These are phyloP conservation scores for Xylariaceae sp. DNA, from an alignment of 2,329 filamentous ascomycete genomes.

Conservation along the genomic window DNA sequence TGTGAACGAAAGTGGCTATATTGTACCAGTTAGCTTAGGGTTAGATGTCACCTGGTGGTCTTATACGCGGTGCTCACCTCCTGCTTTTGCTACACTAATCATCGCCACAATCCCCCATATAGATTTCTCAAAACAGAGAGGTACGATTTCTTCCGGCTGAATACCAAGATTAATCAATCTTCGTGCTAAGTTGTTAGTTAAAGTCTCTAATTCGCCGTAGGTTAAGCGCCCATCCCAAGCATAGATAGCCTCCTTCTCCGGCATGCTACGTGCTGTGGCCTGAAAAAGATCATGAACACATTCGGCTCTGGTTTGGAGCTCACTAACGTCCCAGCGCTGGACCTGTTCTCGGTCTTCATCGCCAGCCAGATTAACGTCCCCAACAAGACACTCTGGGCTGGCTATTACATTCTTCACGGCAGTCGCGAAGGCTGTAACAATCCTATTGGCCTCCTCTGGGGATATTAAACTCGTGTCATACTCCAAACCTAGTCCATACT, in stretches of 20 bases:
- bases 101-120: conserved; percentile 16
- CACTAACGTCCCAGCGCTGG: conserved; percentile 1
- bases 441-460: background rate
- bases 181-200: background rate
- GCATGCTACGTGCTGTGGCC: background rate
- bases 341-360: conserved; percentile 2
- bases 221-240: conserved; percentile 10
- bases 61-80: conserved; percentile 5
- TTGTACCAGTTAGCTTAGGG: background rate
- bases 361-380: conserved; percentile 2
- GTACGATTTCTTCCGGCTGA: conserved; percentile 10
- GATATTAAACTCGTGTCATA: conserved; percentile 8
- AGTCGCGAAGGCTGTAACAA: conserved; percentile 9
- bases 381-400: conserved; percentile 4
- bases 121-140: conserved; percentile 15
- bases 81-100: conserved; percentile 8
- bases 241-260: conserved; percentile 5
- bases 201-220: conserved; percentile 1
- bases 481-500: conserved; percentile 1
- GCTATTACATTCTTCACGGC: conserved; percentile 2
- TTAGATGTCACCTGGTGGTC: background rate
- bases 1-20: conserved; percentile 4
- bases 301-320: conserved; percentile 1
- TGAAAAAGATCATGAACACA: conserved; percentile 7
- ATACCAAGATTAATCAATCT: background rate